These are phyloP conservation scores for Boletus huronensis DNA, from an alignment of 768 basidiomycete species.

Conservation along the genomic window DNA sequence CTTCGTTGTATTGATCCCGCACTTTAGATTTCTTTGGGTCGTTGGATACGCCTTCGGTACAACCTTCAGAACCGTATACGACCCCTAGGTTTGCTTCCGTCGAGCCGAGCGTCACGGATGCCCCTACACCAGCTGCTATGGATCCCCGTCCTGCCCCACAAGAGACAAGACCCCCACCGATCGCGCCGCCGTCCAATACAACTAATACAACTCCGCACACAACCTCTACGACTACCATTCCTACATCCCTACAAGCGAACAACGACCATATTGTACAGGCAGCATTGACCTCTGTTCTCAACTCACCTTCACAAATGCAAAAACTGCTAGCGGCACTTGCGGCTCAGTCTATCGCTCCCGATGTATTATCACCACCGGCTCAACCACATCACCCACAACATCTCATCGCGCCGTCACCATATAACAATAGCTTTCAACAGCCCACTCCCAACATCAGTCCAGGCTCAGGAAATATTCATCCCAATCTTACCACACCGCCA, in stretches of 20 bases:
- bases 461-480: background rate
- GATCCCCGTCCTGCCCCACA: slow-evolving; percentile 13
- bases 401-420: slow-evolving; percentile 30
- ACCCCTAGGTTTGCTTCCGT: slow-evolving; percentile 29
- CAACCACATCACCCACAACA: slow-evolving; percentile 24
- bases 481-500: slow-evolving; percentile 9
- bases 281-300: slow-evolving; percentile 48
- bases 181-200: slow-evolving; percentile 11
- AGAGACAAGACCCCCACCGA: slow-evolving; percentile 16
- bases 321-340: slow-evolving; percentile 48
- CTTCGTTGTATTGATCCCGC: background rate
- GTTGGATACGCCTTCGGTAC: slow-evolving; percentile 45
- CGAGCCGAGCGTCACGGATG: slow-evolving; percentile 20
- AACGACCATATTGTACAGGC: slow-evolving; percentile 47
- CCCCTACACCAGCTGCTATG: slow-evolving; percentile 9
- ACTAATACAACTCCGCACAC: slow-evolving; percentile 6
- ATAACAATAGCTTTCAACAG: slow-evolving; percentile 13
- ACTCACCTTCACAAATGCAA: slow-evolving; percentile 54
- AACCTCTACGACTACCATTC: slow-evolving; percentile 7
- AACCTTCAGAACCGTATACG: slow-evolving; percentile 32
- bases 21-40: slow-evolving; percentile 40
- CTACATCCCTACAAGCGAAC: slow-evolving; percentile 22
- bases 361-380: slow-evolving; percentile 17
- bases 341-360: slow-evolving; percentile 22
- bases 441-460: background rate